Evolutionary conservation across 1,139 yeast species (phyloP), one percentile per base, ranked within the genome.

Genomic region (Saccharomyces hybrid): DNA sequence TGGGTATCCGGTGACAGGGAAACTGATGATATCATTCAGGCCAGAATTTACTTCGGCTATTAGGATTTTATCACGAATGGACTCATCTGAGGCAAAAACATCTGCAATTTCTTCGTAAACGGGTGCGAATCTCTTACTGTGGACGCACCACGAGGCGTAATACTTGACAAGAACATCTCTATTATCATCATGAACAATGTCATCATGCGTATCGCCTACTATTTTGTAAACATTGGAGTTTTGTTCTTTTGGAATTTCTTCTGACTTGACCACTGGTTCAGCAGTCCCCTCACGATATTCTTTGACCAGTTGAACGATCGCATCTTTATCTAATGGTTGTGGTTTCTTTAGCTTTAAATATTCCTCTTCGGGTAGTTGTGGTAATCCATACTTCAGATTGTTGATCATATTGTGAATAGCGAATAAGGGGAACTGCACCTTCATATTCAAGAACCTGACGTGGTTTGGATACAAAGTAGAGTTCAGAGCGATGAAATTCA

Each of bases 141-240:
- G 97, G 47, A 97, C 96, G 78, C 97, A 91, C 98, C 98, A 93
- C 74, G 97, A 95, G 53, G 98, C 98, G 70, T 88, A 93, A 76
- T 88, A 91, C 78, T 89, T 89, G 62, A 93, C 91, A 63, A 93
- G 77, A 51, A 91, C 90, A 72, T 93, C 97, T 78, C 87, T 88
- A 53, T 78, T 71, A 51, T 77, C 75, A 68, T 89, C 89, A 49
- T 77, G 75, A 57, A 88, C 80, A 59, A 88, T 73, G 29, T 80
- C 81, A 51, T 85, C 84, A 74, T 88, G 93, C 70, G 85, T 89
- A 73, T 84, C 81, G 64, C 90, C 96, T 56, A 93, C 98, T 63
- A 93, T 80, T 67, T 82, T 83, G 70, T 77, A 77, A 53, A 90
- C 97, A 51, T 87, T 79, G 53, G 80, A 79, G 55, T 83, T 82